Base-by-base conservation (phyloP, 2,329 filamentous ascomycete species). In the Cytospora chrysosperma region DNA sequence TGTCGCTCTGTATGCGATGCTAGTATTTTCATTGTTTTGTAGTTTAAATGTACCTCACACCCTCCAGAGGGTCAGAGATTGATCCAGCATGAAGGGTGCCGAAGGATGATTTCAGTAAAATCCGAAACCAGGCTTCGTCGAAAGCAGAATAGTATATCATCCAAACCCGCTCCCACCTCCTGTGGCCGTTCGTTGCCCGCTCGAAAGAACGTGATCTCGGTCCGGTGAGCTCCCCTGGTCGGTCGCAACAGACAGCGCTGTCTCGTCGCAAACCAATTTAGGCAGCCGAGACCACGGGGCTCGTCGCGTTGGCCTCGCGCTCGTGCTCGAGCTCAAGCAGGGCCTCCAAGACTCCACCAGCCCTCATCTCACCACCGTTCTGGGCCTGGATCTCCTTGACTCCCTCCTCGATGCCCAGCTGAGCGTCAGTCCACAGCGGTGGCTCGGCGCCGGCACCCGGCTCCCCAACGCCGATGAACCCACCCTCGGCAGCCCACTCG, bases 401-500 rank as follows among this genome's bases (percentile, higher is more conserved):
- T 17, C 85, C 80, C 71, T 91, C 82, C 64, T 87, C 84, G 55
- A 97, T 83, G 49, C 89, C 91, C 62, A 99, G 86, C 82, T 99
- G 95, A 71, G 85, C 82, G 71, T 97, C 88, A 2, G 91, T 95
- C 95, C 95, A 99, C 49, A 99, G 88, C n/a, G 93, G 89, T 73
- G 85, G 78, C 69, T 83, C 82, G 49, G 85, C 83, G 2, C 78
- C 79, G 61, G 82, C 83, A 56, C 82, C 83, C 63, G 88, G 79
- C 68, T 92, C 89, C 26, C 95, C 95, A 10, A 99, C 95, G 59
- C 94, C 95, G 64, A 98, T 91, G 78, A 98, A 97, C 9, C 95
- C 95, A 54, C 95, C 95, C 73, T 95, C 85, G 17, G 88, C 86
- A 32, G 91, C 90, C 95, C 95, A 99, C 72, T 96, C 90, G 64